Base-by-base conservation (phyloP, 805 yeast genomes). In the Lachancea meyersii region DNA sequence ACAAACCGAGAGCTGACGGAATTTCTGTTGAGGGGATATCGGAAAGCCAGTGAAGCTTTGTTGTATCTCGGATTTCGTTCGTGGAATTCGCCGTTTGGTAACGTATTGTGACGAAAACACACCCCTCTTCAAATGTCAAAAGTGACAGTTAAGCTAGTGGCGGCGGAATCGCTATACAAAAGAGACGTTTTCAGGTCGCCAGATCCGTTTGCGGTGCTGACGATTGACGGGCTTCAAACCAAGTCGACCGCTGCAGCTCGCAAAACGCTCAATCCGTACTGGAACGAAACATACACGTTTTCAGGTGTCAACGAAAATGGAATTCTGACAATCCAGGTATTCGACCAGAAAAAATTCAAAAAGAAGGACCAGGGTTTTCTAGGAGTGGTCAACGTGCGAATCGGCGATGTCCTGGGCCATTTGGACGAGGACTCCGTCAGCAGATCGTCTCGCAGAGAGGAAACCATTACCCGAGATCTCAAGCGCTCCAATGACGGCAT, bases 311-410 rank as follows among this genome's bases (percentile, higher is more conserved):
- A 72, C 39, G 95, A 85, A 56, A 83, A 83, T 57, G 83, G 95
- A 7, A 85, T 89, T 34, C 70, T 93, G 40, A 95, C 91, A 11
- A 79, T 93, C 48, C 97, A 93, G 64, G 93, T 93, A 6, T 93
- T 93, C 66, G 97, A 93, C 64, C 97, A 91, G 63, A 89, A 88
- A 63, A 93, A 93, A 66, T 93, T 93, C 70, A 93, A 93, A 64
- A 88, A 87, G 79, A 89, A 88, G 75, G 98, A 93, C 62, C 99
- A 93, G 65, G 99, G 99, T 4, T 93, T 93, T 55, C 71, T 93
- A 41, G 99, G 99, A 45, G 97, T 93, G 16, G 93, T 93, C 48
- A 93, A 93, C 63, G 76, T 93, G 40, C 74, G 94, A 51, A 77
- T 93, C 23, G 91, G 91, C 33, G 97, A 93, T 63, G 87, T 86